Conservation (phyloP, 1,284 basidiomycete genomes). For the Cystobasidium sp. region DNA sequence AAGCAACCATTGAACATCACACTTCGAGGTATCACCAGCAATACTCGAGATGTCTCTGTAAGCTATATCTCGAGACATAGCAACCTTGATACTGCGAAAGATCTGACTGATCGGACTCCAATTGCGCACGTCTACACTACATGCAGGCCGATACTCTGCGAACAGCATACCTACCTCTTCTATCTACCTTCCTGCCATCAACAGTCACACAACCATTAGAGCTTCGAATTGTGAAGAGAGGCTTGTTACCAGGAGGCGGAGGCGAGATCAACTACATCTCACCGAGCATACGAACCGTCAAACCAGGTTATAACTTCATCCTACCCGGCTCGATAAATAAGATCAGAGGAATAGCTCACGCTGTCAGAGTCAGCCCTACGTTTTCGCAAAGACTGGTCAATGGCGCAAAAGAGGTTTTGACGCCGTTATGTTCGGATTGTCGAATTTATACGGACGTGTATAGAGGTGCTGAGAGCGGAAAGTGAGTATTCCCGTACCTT, state of each 20-base stretch:
- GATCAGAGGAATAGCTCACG: conserved; percentile 95
- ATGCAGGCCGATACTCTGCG: conserved; percentile 83
- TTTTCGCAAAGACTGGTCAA: conserved; percentile 98
- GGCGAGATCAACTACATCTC: conserved; percentile 94
- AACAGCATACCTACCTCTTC: conserved; percentile 88
- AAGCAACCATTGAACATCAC: conserved; percentile 84
- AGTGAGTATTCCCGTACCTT: conserved; percentile 63
- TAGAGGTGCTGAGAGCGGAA: conserved; percentile 95
- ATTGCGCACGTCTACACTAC: conserved; percentile 16
- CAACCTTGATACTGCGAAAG: neutral
- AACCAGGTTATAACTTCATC: conserved; percentile 84
- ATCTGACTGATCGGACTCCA: conserved; percentile 6
- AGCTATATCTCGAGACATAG: conserved; percentile 51
- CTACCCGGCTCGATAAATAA: conserved; percentile 88
- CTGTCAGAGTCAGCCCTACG: conserved; percentile 92
- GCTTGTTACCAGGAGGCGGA: conserved; percentile 86
- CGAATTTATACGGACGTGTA: conserved; percentile 99
- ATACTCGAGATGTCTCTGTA: conserved; percentile 84
- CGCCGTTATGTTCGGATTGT: conserved; percentile 96
- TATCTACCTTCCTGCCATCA: conserved; percentile 81
- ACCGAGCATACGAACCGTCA: conserved; percentile 84
- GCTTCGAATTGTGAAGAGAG: conserved; percentile 84
- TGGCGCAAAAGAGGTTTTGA: conserved; percentile 83
- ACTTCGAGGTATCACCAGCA: conserved; percentile 84
- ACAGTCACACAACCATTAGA: conserved; percentile 58